Conservation (phyloP, 2,329 filamentous ascomycete genomes). For the Fusarium solani-melongenae region DNA sequence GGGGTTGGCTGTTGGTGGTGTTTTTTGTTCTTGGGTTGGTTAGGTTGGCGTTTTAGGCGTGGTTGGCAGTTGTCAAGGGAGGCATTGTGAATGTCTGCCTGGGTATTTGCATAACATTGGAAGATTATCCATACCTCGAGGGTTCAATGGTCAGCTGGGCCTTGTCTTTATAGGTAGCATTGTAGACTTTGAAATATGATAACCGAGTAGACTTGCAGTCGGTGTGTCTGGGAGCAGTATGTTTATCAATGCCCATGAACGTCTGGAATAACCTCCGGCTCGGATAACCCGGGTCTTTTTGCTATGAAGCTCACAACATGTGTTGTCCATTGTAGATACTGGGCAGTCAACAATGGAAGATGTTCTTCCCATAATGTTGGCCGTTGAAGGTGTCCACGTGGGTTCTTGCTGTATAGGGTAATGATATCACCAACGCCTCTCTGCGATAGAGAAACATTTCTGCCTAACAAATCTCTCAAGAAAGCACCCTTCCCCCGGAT, state of each 20-base stretch:
- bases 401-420: not conserved
- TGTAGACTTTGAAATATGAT: slow-evolving; percentile 23
- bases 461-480: not conserved
- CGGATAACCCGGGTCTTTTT: not conserved
- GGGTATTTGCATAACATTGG: slow-evolving; percentile 28
- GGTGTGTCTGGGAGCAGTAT: not conserved
- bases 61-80: not conserved
- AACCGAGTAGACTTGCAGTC: slow-evolving; percentile 12
- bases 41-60: slow-evolving; percentile 34
- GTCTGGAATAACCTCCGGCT: not conserved
- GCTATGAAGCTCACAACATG: not conserved
- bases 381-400: not conserved
- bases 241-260: not conserved
- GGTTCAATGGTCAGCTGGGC: slow-evolving; percentile 12
- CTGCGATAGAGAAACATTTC: not conserved
- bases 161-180: slow-evolving; percentile 23
- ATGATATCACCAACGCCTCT: not conserved
- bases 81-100: not conserved
- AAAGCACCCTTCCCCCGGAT: not conserved
- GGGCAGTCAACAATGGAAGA: not conserved
- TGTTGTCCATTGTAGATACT: not conserved
- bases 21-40: slow-evolving; percentile 3
- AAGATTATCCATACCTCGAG: slow-evolving; percentile 9
- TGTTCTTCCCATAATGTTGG: not conserved
- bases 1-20: not conserved